These are phyloP conservation scores for Lantana camara DNA, from an alignment of 257 asterid genomes.

Conservation along the genomic window DNA sequence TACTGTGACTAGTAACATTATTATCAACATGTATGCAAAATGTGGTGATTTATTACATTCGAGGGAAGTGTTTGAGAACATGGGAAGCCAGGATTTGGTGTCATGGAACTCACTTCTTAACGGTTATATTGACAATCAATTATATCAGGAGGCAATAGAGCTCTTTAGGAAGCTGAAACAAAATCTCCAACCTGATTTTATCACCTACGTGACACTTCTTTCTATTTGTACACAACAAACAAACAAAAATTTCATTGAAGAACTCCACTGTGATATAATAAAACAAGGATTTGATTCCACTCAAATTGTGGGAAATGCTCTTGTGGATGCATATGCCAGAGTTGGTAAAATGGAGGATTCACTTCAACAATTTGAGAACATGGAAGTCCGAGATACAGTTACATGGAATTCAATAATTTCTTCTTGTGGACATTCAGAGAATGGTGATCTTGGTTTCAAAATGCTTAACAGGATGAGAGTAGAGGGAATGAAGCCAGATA, in stretches of 20 bases:
- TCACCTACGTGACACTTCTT: constrained; percentile 62
- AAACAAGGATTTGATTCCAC: constrained; percentile 65
- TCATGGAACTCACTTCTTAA: constrained; percentile 78
- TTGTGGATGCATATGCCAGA: constrained; percentile 75
- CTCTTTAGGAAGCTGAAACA: constrained; percentile 57
- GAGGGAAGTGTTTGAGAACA: constrained; percentile 57
- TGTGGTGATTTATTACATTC: constrained; percentile 66
- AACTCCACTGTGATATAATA: constrained; percentile 59
- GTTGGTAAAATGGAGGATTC: constrained; percentile 59
- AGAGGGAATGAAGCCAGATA: constrained; percentile 60
- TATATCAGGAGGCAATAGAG: constrained; percentile 55
- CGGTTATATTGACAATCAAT: constrained; percentile 53
- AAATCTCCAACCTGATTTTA: constrained; percentile 55
- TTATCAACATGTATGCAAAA: constrained; percentile 77
- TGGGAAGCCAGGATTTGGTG: constrained; percentile 65
- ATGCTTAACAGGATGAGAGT: constrained; percentile 70
- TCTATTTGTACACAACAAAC: constrained; percentile 44
- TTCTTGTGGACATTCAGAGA: constrained; percentile 58
- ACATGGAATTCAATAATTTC: constrained; percentile 81
- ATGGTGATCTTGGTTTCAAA: constrained; percentile 57
- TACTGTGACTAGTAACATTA: constrained; percentile 47
- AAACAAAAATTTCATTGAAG: constrained; percentile 40
- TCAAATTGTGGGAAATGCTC: constrained; percentile 62
- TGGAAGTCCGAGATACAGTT: constrained; percentile 61
- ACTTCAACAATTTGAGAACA: constrained; percentile 63